These are phyloP conservation scores for Isoetes taiwanensis DNA, from an alignment of 75 land plant genomes.

Conservation along the genomic window DNA sequence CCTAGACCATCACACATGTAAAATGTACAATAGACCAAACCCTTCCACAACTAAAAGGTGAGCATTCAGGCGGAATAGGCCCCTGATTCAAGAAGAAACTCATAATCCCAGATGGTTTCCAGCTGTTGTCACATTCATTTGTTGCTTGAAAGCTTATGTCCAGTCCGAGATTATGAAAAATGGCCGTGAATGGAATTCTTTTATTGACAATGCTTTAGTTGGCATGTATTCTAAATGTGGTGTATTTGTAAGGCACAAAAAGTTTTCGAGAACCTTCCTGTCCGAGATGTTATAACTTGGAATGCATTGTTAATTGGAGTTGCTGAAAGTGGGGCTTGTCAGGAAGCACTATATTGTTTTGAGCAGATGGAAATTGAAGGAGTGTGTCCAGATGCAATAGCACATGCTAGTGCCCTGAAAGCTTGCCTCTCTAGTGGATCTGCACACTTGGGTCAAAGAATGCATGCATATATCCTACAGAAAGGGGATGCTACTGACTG, in stretches of 20 bases:
- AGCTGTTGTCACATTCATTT: too few relatives aligned
- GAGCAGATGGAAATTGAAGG: constrained; percentile 2
- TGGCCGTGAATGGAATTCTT: too few relatives aligned
- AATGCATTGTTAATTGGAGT: constrained; percentile 20
- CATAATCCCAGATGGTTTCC: too few relatives aligned
- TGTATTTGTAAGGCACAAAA: constrained; percentile 13
- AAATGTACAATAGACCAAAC: too few relatives aligned
- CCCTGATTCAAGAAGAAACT: too few relatives aligned
- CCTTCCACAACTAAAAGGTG: too few relatives aligned
- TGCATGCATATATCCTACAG: constrained; percentile 16
- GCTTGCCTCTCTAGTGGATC: background rate
- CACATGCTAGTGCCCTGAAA: background rate
- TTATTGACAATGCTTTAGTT: constrained; percentile 26
- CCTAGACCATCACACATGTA: too few relatives aligned
- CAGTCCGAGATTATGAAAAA: too few relatives aligned
- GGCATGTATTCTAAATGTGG: constrained; percentile 18
- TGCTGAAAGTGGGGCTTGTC: constrained; percentile 13
- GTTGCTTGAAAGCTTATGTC: too few relatives aligned
- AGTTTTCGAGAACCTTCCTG: constrained; percentile 21
- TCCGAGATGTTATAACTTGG: constrained; percentile 32
- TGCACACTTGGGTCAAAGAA: background rate
- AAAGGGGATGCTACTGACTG: too few relatives aligned
- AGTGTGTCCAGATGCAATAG: too few relatives aligned
- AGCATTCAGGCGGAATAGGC: too few relatives aligned
- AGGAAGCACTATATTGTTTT: constrained; percentile 10